Evolutionary conservation across 2,329 filamentous ascomycete genomes (phyloP).

Genomic region (Microdochium paspali): DNA sequence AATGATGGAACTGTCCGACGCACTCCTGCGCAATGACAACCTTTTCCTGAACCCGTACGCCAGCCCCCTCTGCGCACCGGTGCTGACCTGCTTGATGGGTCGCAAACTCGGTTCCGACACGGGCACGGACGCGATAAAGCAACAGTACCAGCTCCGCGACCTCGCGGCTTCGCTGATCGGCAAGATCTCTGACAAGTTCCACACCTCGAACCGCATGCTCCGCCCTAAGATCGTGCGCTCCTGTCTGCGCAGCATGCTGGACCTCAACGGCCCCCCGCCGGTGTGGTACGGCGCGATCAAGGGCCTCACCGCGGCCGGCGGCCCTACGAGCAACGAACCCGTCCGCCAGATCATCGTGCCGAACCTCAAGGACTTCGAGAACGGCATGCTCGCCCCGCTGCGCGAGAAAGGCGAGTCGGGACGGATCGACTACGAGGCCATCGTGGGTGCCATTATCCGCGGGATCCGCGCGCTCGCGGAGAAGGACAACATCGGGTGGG

Average conservation of each 20-base stretch:
- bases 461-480: slow-evolving; percentile 36
- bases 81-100: slow-evolving; percentile 83
- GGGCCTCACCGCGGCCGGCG: slow-evolving; percentile 71
- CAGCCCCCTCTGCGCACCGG: slow-evolving; percentile 65
- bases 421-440: slow-evolving; percentile 40
- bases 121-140: slow-evolving; percentile 40
- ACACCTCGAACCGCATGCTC: slow-evolving; percentile 68
- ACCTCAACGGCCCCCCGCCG: slow-evolving; percentile 71
- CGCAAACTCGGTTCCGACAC: slow-evolving; percentile 61
- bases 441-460: slow-evolving; percentile 46
- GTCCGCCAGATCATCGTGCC: slow-evolving; percentile 47
- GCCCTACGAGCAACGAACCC: slow-evolving; percentile 33
- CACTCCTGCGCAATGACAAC: slow-evolving; percentile 73
- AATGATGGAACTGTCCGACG: slow-evolving; percentile 84
- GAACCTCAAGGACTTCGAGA: slow-evolving; percentile 45
- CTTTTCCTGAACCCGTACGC: slow-evolving; percentile 61
- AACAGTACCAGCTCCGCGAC: slow-evolving; percentile 75
- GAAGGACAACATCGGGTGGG: slow-evolving; percentile 13
- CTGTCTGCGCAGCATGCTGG: slow-evolving; percentile 84
- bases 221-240: slow-evolving; percentile 86
- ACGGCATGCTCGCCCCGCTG: slow-evolving; percentile 41
- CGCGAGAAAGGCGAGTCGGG: slow-evolving; percentile 37
- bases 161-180: slow-evolving; percentile 75
- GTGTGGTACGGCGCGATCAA: slow-evolving; percentile 84
- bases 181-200: slow-evolving; percentile 72